These are phyloP conservation scores for Penicillium paxilli DNA, from an alignment of 495 filamentous ascomycete species.

Conservation along the genomic window DNA sequence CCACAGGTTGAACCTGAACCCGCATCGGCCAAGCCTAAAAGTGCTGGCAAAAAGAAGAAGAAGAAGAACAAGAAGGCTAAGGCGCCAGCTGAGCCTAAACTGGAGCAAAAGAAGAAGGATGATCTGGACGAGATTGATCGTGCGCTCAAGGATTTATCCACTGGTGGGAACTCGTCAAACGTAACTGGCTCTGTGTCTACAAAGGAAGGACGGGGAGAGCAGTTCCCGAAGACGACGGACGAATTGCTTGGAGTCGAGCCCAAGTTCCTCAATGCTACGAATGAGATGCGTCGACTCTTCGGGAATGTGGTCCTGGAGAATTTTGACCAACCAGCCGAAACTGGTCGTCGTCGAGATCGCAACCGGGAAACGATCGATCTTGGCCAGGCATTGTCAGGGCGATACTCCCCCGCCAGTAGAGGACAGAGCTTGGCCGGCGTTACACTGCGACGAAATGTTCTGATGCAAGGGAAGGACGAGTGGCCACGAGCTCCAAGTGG, in stretches of 20 bases:
- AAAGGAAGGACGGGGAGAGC: conserved; percentile 41
- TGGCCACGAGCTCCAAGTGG: conserved; percentile 83
- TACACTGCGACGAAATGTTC: conserved; percentile 71
- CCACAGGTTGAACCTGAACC: conserved; percentile 8
- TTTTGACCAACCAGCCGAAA: conserved; percentile 53
- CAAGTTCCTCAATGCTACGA: conserved; percentile 76
- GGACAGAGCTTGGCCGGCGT: conserved; percentile 67
- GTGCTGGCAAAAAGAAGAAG: conserved; percentile 53
- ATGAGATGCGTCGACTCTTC: conserved; percentile 94
- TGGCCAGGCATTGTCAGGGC: conserved; percentile 66
- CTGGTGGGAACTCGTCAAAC: conserved; percentile 21
- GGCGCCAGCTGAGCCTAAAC: background rate
- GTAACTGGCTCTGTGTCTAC: conserved; percentile 21
- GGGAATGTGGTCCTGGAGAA: conserved; percentile 74
- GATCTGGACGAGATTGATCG: conserved; percentile 78
- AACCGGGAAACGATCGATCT: conserved; percentile 62
- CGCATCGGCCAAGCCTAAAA: conserved; percentile 32
- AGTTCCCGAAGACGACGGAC: conserved; percentile 40
- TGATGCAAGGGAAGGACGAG: conserved; percentile 86
- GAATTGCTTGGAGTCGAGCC: conserved; percentile 74
- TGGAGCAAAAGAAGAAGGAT: conserved; percentile 3
- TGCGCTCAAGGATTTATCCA: conserved; percentile 65
- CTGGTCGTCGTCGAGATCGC: conserved; percentile 53
- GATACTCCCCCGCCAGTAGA: conserved; percentile 54
- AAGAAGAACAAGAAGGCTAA: conserved; percentile 30